Base-by-base conservation (phyloP, 371 early-diverging fungal species). In the Thermomucor indicae-seudaticae region DNA sequence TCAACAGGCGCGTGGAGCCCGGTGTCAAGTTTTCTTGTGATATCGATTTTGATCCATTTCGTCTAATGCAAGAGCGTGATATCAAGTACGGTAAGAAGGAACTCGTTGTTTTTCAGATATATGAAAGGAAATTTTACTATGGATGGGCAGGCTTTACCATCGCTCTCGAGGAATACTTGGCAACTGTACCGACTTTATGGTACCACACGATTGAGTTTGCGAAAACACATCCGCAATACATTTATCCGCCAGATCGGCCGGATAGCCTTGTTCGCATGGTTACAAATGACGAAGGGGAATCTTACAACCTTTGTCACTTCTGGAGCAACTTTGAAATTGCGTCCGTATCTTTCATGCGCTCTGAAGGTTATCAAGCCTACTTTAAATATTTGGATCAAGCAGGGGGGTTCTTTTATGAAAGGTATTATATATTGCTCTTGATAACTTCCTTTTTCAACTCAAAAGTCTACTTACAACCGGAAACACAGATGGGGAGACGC, bases 1-100 rank as follows among this genome's bases (percentile, higher is more conserved):
- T 57, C 90, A n/a, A n/a, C 91, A 93, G 95, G 95, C 75, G 98
- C 3, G 81, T 98, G 17, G 97, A 97, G 66, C 98, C 97, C 0
- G 90, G 81, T 22, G 92, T 94, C 29, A 60, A 82, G 57, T 93
- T 90, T 59, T 72, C 76, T 32, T 97, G 97, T 58, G 84, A 91
- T 51, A 84, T 97, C 34, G 83, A 84, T 49, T 86, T 88, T 60
- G 97, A 97, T 64, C 93, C 93, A 6, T 96, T 97, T 67, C 64
- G 76, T 55, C 86, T 74, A 51, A 90, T 92, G 88, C 69, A 78
- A 53, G 72, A 84, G 49, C 86, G 86, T 51, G 82, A 87, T 49
- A 83, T 91, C 55, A 79, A 83, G 55, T 97, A 97, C 72, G 93
- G 80, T 67, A 64, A 32, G 41, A n/a, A 10, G 17, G 41, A 17